These are phyloP conservation scores for Linaria vulgaris DNA, from an alignment of 257 asterid species.

Conservation along the genomic window DNA sequence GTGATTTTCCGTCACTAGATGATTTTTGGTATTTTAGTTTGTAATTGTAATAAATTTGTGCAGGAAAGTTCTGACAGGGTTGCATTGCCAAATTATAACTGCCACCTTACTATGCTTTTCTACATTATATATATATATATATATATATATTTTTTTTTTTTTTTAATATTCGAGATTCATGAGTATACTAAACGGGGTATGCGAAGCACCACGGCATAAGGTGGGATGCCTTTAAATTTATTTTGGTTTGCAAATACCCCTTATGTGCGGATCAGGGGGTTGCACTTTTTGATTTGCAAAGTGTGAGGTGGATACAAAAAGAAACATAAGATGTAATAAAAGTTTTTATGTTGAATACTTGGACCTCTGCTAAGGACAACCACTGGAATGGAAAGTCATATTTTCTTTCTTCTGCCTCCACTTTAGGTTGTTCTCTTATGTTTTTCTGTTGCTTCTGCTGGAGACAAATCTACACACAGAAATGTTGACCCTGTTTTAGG, in stretches of 20 bases:
- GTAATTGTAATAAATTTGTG: constrained; percentile 6
- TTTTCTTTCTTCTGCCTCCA: neutral
- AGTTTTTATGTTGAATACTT: no score
- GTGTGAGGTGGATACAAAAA: no score
- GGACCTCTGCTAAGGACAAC: neutral
- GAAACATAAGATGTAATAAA: no score
- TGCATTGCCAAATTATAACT: constrained; percentile 3
- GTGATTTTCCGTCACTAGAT: constrained; percentile 19
- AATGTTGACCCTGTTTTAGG: constrained; percentile 32
- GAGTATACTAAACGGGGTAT: neutral
- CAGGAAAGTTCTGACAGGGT: constrained; percentile 1
- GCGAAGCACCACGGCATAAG: neutral
- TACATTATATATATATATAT: no score
- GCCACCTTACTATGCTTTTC: constrained; percentile 2
- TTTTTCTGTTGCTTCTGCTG: constrained; percentile 16
- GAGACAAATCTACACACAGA: neutral
- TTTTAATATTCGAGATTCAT: constrained; percentile 6
- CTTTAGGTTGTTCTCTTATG: neutral
- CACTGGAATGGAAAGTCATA: neutral
- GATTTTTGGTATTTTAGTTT: constrained; percentile 14
- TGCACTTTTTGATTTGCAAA: no score
- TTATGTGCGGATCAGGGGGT: no score
- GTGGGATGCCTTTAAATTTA: constrained; percentile 1
- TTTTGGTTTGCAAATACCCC: no score
- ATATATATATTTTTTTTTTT: no score